Evolutionary conservation across 306 rosid genomes (phyloP), one percentile per base, ranked within the genome.

Genomic region (Psophocarpus tetragonolobus): DNA sequence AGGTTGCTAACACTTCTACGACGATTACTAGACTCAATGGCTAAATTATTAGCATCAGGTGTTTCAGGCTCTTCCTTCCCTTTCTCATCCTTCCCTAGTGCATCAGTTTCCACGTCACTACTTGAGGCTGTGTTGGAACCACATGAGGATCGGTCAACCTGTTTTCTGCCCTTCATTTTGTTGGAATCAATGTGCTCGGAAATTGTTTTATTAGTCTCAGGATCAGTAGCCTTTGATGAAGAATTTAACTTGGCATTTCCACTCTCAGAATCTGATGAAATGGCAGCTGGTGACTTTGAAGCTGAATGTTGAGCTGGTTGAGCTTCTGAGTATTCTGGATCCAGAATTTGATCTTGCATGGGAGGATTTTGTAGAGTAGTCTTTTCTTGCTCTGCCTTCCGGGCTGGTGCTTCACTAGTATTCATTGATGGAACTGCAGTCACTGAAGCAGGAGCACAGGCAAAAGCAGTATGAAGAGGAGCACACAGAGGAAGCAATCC

Each of bases 141-240:
- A 84, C 99, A 95, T 0, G 99, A 95, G 66, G 99, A 92, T 51
- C 96, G 92, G 84, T 95, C 99, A 33, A 95, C 92, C 88, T 13
- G 97, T 76, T 87, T 87, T 80, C 83, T 76, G 54, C 80, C 82
- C 72, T 85, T 87, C 2, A 35, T 76, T 79, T 90, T 73, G 80
- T 82, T 75, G 24, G 88, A 74, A 73, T 95, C 95, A 45, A 74
- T 82, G 83, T 74, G 87, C 88, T 95, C 97, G 1, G 87, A 76
- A 66, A 70, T 76, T 41, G 79, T 85, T 24, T 71, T 76, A 45
- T 79, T 75, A 62, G 80, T 88, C 80, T 86, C 96, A 54, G 75
- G 74, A 78, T 83, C 86, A 63, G 69, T 71, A 74, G 80, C 85
- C 81, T 92, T 83, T 67, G 82, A 67, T 44, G 78, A 81, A 69